phyloP scores from a whole-genome alignment of 495 filamentous ascomycete genomes.

The Trichocladium uniseriatum region DNA sequence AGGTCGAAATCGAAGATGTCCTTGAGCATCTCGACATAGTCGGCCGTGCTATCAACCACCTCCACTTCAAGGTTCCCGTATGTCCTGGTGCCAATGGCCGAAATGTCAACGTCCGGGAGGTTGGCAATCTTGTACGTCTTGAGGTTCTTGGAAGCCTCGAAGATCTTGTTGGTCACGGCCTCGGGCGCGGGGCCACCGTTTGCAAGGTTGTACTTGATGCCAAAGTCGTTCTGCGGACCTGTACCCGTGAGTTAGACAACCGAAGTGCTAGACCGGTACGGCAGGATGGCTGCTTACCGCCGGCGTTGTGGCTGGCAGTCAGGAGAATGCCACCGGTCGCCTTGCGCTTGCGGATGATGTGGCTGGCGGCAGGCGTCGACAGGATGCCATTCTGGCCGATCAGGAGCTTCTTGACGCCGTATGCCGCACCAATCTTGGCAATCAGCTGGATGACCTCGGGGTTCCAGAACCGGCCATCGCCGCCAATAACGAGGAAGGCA shows the following conservation, averaged over 20 bases:
- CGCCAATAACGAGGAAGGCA: conserved; percentile 89
- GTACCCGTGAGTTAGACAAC: background rate
- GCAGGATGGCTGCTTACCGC: conserved; percentile 55
- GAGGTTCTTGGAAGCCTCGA: conserved; percentile 75
- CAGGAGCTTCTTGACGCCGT: conserved; percentile 96
- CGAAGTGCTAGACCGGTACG: background rate
- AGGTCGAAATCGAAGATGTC: conserved; percentile 95
- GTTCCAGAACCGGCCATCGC: conserved; percentile 96
- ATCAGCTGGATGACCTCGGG: conserved; percentile 92
- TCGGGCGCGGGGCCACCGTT: conserved; percentile 96
- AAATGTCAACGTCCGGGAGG: conserved; percentile 78
- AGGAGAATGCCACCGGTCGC: conserved; percentile 94
- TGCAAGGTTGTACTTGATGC: conserved; percentile 97
- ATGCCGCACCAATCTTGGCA: conserved; percentile 92
- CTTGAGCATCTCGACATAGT: conserved; percentile 93
- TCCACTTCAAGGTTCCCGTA: conserved; percentile 87
- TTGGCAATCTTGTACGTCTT: conserved; percentile 85
- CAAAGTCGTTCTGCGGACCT: conserved; percentile 92
- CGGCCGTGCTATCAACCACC: conserved; percentile 81
- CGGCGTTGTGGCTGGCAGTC: conserved; percentile 96
- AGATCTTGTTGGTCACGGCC: conserved; percentile 95
- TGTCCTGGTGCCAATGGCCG: conserved; percentile 68
- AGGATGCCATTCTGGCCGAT: conserved; percentile 94
- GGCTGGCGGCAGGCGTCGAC: conserved; percentile 90
- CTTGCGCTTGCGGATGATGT: conserved; percentile 85